Percentiles rank a stretch among this genome's conserved stretches.
Evolutionary conservation across 441 rosid species (phyloP).

Genomic region (Lepidium campestre): DNA sequence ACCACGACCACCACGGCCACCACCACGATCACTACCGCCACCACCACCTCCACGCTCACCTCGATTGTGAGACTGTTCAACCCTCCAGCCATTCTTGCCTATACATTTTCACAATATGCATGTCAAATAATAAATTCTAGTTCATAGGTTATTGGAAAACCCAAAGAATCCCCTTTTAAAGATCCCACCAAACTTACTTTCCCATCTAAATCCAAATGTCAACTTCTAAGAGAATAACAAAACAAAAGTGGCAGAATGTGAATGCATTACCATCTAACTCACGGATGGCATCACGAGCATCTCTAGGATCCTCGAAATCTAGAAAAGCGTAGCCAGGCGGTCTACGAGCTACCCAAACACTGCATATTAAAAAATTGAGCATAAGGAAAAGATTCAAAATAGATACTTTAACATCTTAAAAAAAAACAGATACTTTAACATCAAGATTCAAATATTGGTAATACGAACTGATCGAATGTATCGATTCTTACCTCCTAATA

Average conservation of each 20-base stretch:
- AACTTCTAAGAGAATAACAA: neutral
- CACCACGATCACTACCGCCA: conserved; percentile 41
- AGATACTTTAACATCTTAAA: neutral
- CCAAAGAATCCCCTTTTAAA: neutral
- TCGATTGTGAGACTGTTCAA: conserved; percentile 65
- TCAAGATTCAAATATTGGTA: neutral
- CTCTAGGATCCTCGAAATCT: conserved; percentile 68
- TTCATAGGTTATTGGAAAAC: neutral
- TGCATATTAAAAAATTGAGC: conserved; percentile 8
- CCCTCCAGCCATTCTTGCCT: conserved; percentile 84
- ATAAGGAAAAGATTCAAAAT: neutral
- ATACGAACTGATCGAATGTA: neutral
- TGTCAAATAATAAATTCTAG: neutral
- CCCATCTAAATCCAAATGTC: neutral
- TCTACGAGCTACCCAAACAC: conserved; percentile 80
- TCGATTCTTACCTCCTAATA: conserved; percentile 43
- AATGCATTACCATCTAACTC: conserved; percentile 48
- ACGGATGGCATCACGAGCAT: conserved; percentile 69
- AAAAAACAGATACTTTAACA: no score
- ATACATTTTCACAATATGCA: neutral
- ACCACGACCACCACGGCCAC: conserved; percentile 56
- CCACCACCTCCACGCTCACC: conserved; percentile 54
- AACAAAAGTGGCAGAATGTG: neutral
- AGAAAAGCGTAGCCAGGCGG: conserved; percentile 77
- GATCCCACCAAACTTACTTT: neutral